Conservation (phyloP, 345 rosid genomes). For the Gossypium anomalum region DNA sequence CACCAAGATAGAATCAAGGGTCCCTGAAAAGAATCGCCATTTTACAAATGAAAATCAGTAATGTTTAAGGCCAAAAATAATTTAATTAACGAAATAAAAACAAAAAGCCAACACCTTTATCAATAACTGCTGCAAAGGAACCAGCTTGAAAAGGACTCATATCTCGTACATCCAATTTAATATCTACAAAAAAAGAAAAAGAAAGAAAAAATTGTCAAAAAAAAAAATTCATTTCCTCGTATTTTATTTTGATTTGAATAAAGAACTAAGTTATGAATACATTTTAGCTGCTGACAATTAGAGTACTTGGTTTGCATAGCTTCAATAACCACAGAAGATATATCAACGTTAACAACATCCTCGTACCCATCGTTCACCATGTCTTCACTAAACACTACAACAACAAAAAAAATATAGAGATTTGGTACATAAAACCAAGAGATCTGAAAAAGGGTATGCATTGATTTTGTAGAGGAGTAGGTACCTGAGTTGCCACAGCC, state of each 20-base stretch:
- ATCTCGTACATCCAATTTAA: constrained; percentile 74
- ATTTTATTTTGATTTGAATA: neutral
- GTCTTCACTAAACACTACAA: constrained; percentile 68
- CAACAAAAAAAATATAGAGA: neutral
- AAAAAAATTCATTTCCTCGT: neutral
- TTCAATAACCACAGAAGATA: constrained; percentile 68
- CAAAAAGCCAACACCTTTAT: constrained; percentile 49
- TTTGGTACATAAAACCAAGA: neutral
- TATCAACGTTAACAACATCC: constrained; percentile 71
- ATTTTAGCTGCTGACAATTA: constrained; percentile 57
- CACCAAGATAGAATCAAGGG: constrained; percentile 86
- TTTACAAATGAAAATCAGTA: constrained; percentile 15
- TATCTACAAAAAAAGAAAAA: constrained; percentile 31
- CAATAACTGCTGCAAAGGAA: constrained; percentile 74
- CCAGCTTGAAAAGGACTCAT: constrained; percentile 55
- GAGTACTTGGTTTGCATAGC: constrained; percentile 59
- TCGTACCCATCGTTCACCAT: constrained; percentile 80
- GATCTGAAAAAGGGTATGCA: constrained; percentile 7
- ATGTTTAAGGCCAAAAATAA: neutral
- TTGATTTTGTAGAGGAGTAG: neutral
- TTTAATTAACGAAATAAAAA: neutral
- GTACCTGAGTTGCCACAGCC: constrained; percentile 94
- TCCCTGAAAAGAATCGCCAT: constrained; percentile 45
- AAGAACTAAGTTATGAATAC: constrained; percentile 27
- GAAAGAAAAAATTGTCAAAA: neutral